Base-by-base conservation (phyloP, 2,329 filamentous ascomycete species). In the Penicillium concentricum region DNA sequence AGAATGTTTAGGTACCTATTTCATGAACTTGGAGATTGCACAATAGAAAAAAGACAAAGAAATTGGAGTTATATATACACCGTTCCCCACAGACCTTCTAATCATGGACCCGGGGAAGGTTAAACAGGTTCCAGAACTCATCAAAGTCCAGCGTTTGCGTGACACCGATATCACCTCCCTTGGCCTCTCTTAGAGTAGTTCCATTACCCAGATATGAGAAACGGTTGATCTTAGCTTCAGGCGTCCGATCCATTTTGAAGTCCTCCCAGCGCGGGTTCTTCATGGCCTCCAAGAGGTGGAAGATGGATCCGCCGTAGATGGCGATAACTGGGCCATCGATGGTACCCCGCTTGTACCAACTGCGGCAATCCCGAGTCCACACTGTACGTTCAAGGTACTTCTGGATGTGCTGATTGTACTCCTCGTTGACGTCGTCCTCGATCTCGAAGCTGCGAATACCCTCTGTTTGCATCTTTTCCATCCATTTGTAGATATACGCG, bases 171-270 rank as follows among this genome's bases (percentile, higher is more conserved):
- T 34, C 32, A 4, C 46, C 46, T 26, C 46, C 46, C 22, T 48
- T 48, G 12, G 34, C 20, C 7, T 38, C 46, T 13, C 46, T 48
- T n/a, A 50, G 6, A 8, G 47, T 50, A 4, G 15, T 39, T 12
- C 82, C 82, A 46, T 83, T 83, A 8, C 82, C 81, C 15, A 83
- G 70, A 57, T 81, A 84, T 15, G 62, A 70, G 61, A 83, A 83
- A 22, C 81, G 70, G 59, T 83, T 61, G 4, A 7, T 26, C 15
- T 32, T 26, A 0, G 53, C 45, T 15, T 72, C 2, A 72, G 70
- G 68, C 0, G 81, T 66, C 42, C 82, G 79, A 64, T 78, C 72
- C 59, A 82, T 82, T 53, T 81, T 75, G 69, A 76, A 85, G 53
- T 85, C 82, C 63, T 85, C 82, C 82, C 82, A 85, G 13, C 82